phyloP scores from a whole-genome alignment of 371 early-diverging fungal genomes.

The Mortierella sp. region DNA sequence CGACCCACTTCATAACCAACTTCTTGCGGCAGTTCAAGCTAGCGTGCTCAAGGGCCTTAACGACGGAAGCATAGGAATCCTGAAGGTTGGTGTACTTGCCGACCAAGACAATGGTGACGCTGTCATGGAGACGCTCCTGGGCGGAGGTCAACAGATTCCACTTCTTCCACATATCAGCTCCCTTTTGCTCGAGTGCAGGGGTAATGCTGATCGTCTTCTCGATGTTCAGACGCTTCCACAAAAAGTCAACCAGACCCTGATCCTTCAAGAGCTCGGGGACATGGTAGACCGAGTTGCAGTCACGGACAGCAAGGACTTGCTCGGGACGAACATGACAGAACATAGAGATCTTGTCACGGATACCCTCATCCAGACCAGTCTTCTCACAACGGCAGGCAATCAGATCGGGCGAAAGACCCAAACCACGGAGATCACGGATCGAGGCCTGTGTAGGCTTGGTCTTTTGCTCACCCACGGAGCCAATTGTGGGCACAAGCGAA shows the following conservation, averaged over 20 bases:
- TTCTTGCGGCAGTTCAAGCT: conserved; percentile 85
- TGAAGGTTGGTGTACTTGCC: conserved; percentile 97
- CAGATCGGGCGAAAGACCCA: conserved; percentile 97
- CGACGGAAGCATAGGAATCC: conserved; percentile 97
- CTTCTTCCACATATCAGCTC: conserved; percentile 74
- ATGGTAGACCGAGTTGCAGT: conserved; percentile 96
- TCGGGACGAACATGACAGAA: conserved; percentile 96
- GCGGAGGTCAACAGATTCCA: conserved; percentile 87
- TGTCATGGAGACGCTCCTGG: conserved; percentile 84
- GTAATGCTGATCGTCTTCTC: conserved; percentile 61
- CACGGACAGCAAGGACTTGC: conserved; percentile 93
- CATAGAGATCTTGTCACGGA: conserved; percentile 96
- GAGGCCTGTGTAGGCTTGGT: conserved; percentile 99
- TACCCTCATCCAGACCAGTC: conserved; percentile 78
- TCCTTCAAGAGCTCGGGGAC: conserved; percentile 93
- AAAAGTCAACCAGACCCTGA: conserved; percentile 85
- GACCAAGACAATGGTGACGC: conserved; percentile 94
- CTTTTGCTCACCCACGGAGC: conserved; percentile 98
- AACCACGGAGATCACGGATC: conserved; percentile 94
- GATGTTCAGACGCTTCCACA: conserved; percentile 86
- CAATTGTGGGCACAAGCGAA: conserved; percentile 97
- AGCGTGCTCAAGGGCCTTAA: conserved; percentile 97
- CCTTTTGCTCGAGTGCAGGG: conserved; percentile 64
- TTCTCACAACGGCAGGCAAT: conserved; percentile 95
- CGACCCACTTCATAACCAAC: conserved; percentile 93